Base-by-base conservation (phyloP, 2,329 filamentous ascomycete genomes). In the Scytalidium lignicola region DNA sequence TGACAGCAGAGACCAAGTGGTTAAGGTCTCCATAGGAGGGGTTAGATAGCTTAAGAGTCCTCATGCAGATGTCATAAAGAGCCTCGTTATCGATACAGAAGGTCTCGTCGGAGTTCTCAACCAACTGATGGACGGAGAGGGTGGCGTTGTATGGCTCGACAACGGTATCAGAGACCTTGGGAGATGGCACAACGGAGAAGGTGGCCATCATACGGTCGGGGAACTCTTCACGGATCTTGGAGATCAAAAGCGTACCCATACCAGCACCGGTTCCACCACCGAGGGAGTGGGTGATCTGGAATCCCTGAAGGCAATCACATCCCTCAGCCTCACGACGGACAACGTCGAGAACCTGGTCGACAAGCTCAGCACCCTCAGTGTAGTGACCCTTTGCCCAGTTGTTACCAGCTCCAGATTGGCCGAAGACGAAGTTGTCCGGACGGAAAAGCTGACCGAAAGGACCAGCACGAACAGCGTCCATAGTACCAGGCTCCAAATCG, bases 341-440 rank as follows among this genome's bases (percentile, higher is more conserved):
- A 61, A 99, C 93, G 71, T 97, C 93, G 64, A 99, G 85, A 63
- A 99, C 93, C 69, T 96, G 83, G 80, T 99, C 93, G 63, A 99
- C 93, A 58, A 97, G 84, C 80, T 99, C 93, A 63, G 93, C 93
- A 84, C 93, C 93, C 80, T 99, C 93, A 60, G 93, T 99, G 84
- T 99, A 99, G 74, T 99, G 93, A 78, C 93, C 93, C 86, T 97
- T 99, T 75, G 93, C 93, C 93, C 93, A 99, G 86, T 97, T 97
- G 90, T 99, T 99, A 78, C 93, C 93, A 73, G 93, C 93, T 83
- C 93, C 92, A 66, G 93, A 97, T 80, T 97, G 93, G 66, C 93
- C 93, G 74, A 97, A 97, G 70, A 97, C 90, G 77, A 97, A 97
- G 87, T 97, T 99, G 80, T 99, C 93, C 71, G 93, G 93, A 61